phyloP scores from a whole-genome alignment of 2,329 filamentous ascomycete genomes.

The Pseudogymnoascus sp. region DNA sequence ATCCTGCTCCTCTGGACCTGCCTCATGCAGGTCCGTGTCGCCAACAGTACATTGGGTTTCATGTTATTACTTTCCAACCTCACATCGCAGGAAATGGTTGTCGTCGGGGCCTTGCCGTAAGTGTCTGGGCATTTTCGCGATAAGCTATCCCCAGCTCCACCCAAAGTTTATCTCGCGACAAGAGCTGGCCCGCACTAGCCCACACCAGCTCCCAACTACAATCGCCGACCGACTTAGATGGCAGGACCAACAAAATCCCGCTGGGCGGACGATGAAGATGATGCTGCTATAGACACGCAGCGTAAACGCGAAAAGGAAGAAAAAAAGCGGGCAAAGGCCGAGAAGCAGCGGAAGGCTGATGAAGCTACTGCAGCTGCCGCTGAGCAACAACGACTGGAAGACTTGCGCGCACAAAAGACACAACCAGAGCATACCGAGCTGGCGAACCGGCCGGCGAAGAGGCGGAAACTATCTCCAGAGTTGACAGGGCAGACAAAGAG shows the following conservation, averaged over 20 bases:
- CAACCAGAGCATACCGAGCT: constrained; percentile 26
- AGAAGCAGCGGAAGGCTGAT: constrained; percentile 65
- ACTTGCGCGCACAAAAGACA: constrained; percentile 24
- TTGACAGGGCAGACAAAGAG: constrained; percentile 26
- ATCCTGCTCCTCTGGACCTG: constrained; percentile 18
- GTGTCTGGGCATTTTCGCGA: background rate
- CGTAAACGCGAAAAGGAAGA: constrained; percentile 78
- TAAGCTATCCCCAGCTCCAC: constrained; percentile 2
- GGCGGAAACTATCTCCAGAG: constrained; percentile 41
- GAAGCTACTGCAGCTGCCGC: constrained; percentile 30
- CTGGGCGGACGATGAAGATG: constrained; percentile 81
- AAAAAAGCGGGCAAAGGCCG: constrained; percentile 74
- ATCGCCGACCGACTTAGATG: background rate
- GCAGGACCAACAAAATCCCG: constrained; percentile 45
- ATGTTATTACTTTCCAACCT: constrained; percentile 16
- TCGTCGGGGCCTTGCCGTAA: background rate
- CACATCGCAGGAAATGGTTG: background rate
- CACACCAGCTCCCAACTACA: background rate
- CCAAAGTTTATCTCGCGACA: constrained; percentile 5
- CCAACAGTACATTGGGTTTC: constrained; percentile 24
- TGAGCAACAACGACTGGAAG: constrained; percentile 15
- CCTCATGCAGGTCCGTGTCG: constrained; percentile 22
- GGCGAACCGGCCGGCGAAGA: constrained; percentile 51
- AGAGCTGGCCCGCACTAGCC: background rate
- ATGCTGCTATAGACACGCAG: constrained; percentile 63